A percentile compares a stretch with the other conserved stretches of the same genome.
Evolutionary conservation across 2,329 filamentous ascomycete species (phyloP).

Genomic region (Simplicillium sp.): DNA sequence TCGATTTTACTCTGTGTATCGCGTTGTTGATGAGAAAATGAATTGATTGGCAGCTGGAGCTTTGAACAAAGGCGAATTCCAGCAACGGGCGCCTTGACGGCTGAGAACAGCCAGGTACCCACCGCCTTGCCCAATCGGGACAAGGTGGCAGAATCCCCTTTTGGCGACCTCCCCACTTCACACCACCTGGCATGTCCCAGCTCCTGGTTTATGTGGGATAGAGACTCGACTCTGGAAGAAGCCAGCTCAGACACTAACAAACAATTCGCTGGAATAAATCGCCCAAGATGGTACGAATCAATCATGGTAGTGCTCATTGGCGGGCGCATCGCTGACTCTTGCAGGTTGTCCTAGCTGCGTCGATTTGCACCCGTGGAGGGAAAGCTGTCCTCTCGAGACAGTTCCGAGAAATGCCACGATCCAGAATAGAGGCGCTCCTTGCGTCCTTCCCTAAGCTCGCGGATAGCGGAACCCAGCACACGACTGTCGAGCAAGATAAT

Average conservation of each 20-base stretch:
- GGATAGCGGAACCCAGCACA: conserved; percentile 93
- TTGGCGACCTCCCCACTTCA: conserved; percentile 5
- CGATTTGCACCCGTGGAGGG: conserved; percentile 95
- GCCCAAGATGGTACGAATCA: conserved; percentile 28
- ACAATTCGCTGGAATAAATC: conserved; percentile 7
- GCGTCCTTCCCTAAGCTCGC: conserved; percentile 97
- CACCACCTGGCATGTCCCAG: conserved; percentile 11
- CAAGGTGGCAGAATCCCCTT: conserved; percentile 7
- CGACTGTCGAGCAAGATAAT: conserved; percentile 97
- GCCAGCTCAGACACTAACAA: conserved; percentile 10
- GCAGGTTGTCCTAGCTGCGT: conserved; percentile 95
- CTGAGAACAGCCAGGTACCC: not conserved
- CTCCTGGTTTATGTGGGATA: conserved; percentile 7
- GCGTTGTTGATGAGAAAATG: too few relatives aligned
- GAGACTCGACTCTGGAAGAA: conserved; percentile 5
- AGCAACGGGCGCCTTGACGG: too few relatives aligned
- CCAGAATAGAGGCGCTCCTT: conserved; percentile 89
- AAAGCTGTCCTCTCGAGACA: conserved; percentile 97
- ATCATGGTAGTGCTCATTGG: not conserved
- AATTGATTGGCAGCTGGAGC: too few relatives aligned
- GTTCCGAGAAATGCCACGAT: conserved; percentile 95
- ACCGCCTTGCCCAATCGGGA: conserved; percentile 5
- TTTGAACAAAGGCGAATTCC: too few relatives aligned
- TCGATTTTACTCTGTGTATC: too few relatives aligned
- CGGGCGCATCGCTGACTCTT: conserved; percentile 11